Evolutionary conservation across 192 early-diverging fungal species (phyloP), one percentile per base, ranked within the genome.

Genomic region (Rhizophagus clarus): DNA sequence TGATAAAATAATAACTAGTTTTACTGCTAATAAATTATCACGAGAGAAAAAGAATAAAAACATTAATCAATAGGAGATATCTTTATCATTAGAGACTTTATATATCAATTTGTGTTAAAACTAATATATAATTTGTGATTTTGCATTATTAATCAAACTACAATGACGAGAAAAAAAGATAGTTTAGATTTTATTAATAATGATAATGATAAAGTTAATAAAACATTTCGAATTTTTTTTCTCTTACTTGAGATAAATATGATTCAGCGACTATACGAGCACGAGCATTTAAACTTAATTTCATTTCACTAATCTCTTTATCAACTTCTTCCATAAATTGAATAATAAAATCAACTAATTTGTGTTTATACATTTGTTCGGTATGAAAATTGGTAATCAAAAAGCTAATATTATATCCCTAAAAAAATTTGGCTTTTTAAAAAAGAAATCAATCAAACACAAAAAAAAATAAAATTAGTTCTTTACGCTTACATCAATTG

Each of bases 261-360:
- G 93, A 89, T 81, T 97, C 95, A 22, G 96, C 94, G 14, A 97
- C 96, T 64, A 94, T 94, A 82, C 85, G 80, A n/a, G 82, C 82
- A 68, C 97, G 88, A 37, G 95, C 91, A 83, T 98, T 98, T 74
- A 99, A 86, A 82, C 93, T 95, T 81, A 99, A 89, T 87, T 97
- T 97, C 96, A 98, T 98, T 84, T 98, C 97, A 82, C 94, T 96
- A 81, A 99, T 99, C 83, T 99, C 97, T 89, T 96, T 97, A 86
- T 99, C 97, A 24, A 99, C 97, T 79, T 97, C 97, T 83, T 99
- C 97, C 97, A 99, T 99, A 82, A 99, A 99, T 88, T 97, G 94
- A 72, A 99, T 93, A 81, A 98, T 96, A 85, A 99, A 99, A 87
- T 99, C 97, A 14, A 99, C 97, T 81, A 99, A 87, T 86, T 99